A percentile compares a stretch with the other conserved stretches of the same genome.
Conservation (phyloP, 2,329 filamentous ascomycete species). For the Allantophomopsis lycopodina region DNA sequence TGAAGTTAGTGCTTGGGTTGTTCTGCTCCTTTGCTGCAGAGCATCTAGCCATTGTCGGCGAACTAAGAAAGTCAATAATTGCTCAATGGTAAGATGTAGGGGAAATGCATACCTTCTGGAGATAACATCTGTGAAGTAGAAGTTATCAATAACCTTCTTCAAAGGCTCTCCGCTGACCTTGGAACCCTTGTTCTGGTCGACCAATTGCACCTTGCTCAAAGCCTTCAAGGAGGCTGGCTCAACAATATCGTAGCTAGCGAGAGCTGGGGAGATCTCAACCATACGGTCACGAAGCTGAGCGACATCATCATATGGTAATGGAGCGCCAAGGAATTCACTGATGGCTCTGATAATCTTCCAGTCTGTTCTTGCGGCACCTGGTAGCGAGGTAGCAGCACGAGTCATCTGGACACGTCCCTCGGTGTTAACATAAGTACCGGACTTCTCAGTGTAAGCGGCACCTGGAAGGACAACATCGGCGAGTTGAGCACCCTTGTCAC, state of each 20-base stretch:
- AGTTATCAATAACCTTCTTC: constrained; percentile 83
- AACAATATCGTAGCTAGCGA: constrained; percentile 81
- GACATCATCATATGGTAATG: constrained; percentile 87
- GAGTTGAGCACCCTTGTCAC: constrained; percentile 82
- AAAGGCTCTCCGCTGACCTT: constrained; percentile 61
- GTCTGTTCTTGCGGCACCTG: constrained; percentile 83
- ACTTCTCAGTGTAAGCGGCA: constrained; percentile 94
- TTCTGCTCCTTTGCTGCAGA: constrained; percentile 80
- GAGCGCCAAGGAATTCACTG: constrained; percentile 78
- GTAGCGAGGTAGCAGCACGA: constrained; percentile 75
- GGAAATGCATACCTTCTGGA: constrained; percentile 65
- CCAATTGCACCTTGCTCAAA: constrained; percentile 85
- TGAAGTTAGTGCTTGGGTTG: constrained; percentile 66
- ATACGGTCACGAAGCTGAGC: constrained; percentile 83
- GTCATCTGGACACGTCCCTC: constrained; percentile 94
- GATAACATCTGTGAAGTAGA: constrained; percentile 96
- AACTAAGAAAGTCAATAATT: constrained; percentile 36
- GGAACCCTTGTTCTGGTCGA: constrained; percentile 88
- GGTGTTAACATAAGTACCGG: constrained; percentile 92
- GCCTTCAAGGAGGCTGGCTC: constrained; percentile 63
- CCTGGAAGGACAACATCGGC: constrained; percentile 90
- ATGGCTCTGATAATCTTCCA: constrained; percentile 97
- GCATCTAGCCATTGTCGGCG: constrained; percentile 95
- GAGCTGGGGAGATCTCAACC: constrained; percentile 83
- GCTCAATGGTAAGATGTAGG: background rate